Evolutionary conservation across 768 basidiomycete genomes (phyloP).

Genomic region (Tephrocybe sp.): DNA sequence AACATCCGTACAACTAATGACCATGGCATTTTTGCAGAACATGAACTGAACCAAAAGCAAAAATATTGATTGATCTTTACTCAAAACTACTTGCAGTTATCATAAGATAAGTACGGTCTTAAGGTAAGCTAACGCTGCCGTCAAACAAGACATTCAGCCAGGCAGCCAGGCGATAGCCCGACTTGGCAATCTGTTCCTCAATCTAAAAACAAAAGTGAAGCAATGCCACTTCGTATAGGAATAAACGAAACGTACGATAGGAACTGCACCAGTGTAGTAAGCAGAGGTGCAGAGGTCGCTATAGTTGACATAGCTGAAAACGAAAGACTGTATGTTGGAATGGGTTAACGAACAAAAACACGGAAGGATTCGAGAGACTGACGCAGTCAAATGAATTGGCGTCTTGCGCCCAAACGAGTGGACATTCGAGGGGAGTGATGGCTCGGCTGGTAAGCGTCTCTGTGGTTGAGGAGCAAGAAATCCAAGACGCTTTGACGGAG

Average conservation of each 20-base stretch:
- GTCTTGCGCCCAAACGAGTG: constrained; percentile 46
- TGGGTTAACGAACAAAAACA: neutral
- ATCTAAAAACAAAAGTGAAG: constrained; percentile 24
- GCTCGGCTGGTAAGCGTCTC: constrained; percentile 20
- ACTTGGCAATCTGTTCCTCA: constrained; percentile 43
- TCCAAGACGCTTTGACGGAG: constrained; percentile 31
- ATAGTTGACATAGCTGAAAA: constrained; percentile 37
- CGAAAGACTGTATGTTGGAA: constrained; percentile 29
- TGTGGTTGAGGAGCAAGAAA: constrained; percentile 37
- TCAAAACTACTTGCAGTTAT: no score
- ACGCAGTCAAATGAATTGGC: constrained; percentile 45
- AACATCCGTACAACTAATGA: no score
- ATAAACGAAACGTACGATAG: constrained; percentile 25
- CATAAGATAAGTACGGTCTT: constrained; percentile 9
- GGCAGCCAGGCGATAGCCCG: constrained; percentile 46
- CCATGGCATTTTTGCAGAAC: no score
- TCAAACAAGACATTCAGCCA: constrained; percentile 51
- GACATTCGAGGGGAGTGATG: constrained; percentile 41
- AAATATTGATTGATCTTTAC: no score
- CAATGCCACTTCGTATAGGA: neutral
- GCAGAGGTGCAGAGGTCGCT: constrained; percentile 43
- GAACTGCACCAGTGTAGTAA: constrained; percentile 34
- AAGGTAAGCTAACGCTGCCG: constrained; percentile 33
- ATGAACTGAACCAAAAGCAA: no score
- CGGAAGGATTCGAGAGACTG: constrained; percentile 10